phyloP scores from a whole-genome alignment of 192 early-diverging fungal species.

The Mortierella claussenii region DNA sequence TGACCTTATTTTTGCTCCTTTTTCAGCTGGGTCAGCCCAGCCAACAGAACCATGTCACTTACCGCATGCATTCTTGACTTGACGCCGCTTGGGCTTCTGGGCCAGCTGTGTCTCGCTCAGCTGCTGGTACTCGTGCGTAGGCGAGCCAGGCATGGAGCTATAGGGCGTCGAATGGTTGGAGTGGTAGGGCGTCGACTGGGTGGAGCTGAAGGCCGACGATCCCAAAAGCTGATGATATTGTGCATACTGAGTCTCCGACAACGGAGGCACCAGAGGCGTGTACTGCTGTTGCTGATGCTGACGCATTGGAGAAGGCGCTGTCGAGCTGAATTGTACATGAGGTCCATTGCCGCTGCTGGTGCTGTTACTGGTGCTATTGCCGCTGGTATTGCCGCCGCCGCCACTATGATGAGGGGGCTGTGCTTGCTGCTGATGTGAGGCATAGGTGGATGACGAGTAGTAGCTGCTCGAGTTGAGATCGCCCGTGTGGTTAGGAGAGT shows the following conservation, averaged over 20 bases:
- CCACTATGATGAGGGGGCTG: background rate
- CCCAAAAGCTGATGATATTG: constrained; percentile 48
- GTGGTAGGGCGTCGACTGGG: constrained; percentile 42
- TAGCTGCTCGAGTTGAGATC: constrained; percentile 22
- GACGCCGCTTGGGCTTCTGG: constrained; percentile 69
- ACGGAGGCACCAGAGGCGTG: constrained; percentile 34
- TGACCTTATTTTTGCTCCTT: no score
- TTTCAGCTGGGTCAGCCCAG: no score
- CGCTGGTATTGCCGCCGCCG: constrained; percentile 13
- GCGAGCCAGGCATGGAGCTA: constrained; percentile 50
- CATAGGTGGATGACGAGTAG: constrained; percentile 25
- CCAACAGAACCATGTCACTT: constrained; percentile 21
- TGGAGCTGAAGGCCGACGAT: constrained; percentile 42
- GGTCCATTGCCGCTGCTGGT: constrained; percentile 13
- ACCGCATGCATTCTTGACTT: constrained; percentile 95
- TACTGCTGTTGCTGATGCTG: constrained; percentile 41
- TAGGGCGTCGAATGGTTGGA: constrained; percentile 54
- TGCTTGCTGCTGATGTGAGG: constrained; percentile 17
- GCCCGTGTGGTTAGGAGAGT: constrained; percentile 5
- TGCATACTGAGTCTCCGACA: constrained; percentile 35
- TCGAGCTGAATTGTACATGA: constrained; percentile 31
- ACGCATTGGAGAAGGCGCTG: constrained; percentile 47
- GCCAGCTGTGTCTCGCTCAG: constrained; percentile 7
- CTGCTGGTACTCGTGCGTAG: constrained; percentile 37
- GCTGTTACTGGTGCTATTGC: constrained; percentile 13